Evolutionary conservation across 108 stramenopile genomes (phyloP), one percentile per base, ranked within the genome.

Genomic region (Cylindrotheca fusiformis): DNA sequence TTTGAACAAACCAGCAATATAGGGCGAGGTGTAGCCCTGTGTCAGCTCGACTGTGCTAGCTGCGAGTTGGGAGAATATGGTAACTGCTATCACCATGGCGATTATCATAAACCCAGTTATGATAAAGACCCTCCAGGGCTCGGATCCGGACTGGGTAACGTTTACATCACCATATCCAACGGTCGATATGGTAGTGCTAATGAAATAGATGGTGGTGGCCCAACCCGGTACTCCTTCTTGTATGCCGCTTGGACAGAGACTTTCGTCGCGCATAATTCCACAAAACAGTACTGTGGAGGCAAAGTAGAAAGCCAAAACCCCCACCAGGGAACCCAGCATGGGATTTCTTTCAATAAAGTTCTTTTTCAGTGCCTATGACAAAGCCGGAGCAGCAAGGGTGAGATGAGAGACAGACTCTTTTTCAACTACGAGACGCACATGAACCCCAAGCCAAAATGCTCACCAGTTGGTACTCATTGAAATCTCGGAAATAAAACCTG

Each of bases 141-240:
- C 64, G 29, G 30, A 26, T 28, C 60, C 48, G 20, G 51, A 20
- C 47, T 52, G n/a, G 44, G 56, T 19, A 46, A 71, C 10, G 72
- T 51, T 32, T 56, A 63, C 41, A 68, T 82, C 82, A 12, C 78
- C 82, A 53, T 79, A 83, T 52, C 76, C 78, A 17, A 83, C 82
- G 22, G 80, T 81, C n/a, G 68, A 66, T 50, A 77, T 55, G 2
- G 76, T 81, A 12, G 54, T 66, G 30, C 63, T 65, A 3, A 76
- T 73, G 64, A 74, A 82, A 41, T 82, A 82, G 4, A 77, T 28
- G 4, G 73, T 28, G 4, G 74, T 63, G 6, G 75, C 12, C 68
- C 68, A 74, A 14, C 60, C 68, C 26, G 36, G n/a, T n/a, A n/a
- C n/a, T n/a, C n/a, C n/a, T n/a, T n/a, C n/a, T n/a, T n/a, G n/a